Evolutionary conservation across 345 rosid species (phyloP).

Genomic region (Gossypium stocksii): DNA sequence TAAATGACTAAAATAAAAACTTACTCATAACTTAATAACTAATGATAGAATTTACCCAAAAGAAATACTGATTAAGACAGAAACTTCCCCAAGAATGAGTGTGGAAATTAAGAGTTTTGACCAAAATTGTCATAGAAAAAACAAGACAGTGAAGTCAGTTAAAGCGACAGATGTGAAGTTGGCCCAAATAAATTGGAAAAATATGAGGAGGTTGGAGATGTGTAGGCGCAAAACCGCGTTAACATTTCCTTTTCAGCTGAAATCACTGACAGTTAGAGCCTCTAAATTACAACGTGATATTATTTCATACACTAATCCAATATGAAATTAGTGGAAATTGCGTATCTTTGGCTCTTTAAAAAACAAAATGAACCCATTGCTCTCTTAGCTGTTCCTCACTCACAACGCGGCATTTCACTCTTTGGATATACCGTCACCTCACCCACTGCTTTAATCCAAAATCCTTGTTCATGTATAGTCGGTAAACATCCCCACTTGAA

Average conservation of each 20-base stretch:
- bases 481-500: no score
- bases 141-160: not conserved
- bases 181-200: not conserved
- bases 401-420: not conserved
- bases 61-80: no score
- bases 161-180: not conserved
- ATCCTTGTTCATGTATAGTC: no score
- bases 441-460: no score
- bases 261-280: not conserved
- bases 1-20: no score
- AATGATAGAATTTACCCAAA: no score
- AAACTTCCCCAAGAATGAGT: not conserved
- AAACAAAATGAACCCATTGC: not conserved
- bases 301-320: not conserved
- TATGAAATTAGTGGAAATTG: slow-evolving; percentile 8
- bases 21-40: no score
- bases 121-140: not conserved
- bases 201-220: not conserved
- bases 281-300: not conserved
- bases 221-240: slow-evolving; percentile 9
- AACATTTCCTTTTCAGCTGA: not conserved
- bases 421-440: not conserved
- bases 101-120: not conserved
- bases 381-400: slow-evolving; percentile 7
- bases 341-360: not conserved